These are phyloP conservation scores for Coemansia sp. DNA, from an alignment of 192 early-diverging fungal genomes.

Conservation along the genomic window DNA sequence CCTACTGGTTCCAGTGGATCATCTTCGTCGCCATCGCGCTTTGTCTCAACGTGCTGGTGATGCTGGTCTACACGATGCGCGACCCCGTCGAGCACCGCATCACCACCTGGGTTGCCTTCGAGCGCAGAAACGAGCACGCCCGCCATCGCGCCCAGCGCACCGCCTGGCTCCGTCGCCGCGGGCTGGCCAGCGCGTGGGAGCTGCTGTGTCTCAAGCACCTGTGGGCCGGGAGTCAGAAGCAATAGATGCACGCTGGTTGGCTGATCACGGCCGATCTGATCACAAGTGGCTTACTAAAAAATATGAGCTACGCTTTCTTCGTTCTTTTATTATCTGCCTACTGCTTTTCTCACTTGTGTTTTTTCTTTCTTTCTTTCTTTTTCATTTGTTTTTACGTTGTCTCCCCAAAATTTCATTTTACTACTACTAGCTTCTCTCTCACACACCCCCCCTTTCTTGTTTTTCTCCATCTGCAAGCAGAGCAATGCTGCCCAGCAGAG, in stretches of 20 bases:
- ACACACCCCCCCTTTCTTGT: neutral
- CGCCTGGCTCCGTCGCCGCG: constrained; percentile 9
- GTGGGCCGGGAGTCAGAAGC: neutral
- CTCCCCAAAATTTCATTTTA: too few species aligned
- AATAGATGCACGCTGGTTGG: neutral
- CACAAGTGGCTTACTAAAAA: too few species aligned
- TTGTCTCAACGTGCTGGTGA: constrained; percentile 54
- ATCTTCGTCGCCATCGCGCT: constrained; percentile 59
- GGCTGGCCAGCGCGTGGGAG: neutral
- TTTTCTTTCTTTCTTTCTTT: neutral
- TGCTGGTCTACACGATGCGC: constrained; percentile 23
- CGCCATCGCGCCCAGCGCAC: constrained; percentile 1
- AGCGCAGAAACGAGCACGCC: constrained; percentile 25
- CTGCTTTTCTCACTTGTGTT: neutral
- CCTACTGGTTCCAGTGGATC: constrained; percentile 63
- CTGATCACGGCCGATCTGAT: too few species aligned
- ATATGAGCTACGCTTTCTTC: neutral
- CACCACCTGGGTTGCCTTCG: constrained; percentile 35
- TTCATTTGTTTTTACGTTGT: neutral
- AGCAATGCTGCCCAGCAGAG: neutral
- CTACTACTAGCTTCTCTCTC: neutral
- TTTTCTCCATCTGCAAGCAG: neutral
- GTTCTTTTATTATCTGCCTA: neutral
- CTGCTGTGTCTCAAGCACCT: constrained; percentile 5
- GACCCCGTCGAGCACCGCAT: constrained; percentile 43